These are phyloP conservation scores for Penicillium sp. DNA, from an alignment of 2,329 filamentous ascomycete species.

Conservation along the genomic window DNA sequence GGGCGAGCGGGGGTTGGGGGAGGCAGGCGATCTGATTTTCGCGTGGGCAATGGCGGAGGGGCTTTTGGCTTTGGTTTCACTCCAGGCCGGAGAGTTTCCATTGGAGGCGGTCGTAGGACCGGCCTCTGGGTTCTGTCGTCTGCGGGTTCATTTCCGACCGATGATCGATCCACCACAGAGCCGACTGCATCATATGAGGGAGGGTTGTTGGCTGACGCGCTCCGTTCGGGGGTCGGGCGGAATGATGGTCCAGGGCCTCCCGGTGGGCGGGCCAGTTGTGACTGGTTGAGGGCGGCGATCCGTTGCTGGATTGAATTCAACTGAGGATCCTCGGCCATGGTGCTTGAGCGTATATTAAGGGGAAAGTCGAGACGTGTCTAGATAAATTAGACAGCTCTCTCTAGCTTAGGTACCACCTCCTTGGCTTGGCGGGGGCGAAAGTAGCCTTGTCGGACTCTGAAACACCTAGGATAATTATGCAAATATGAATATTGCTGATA, in stretches of 20 bases:
- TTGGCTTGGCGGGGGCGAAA: slow-evolving; percentile 21
- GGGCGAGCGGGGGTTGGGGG: slow-evolving; percentile 30
- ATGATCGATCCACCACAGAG: slow-evolving; percentile 24
- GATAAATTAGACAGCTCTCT: slow-evolving; percentile 13
- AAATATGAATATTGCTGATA: not conserved
- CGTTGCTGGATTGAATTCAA: slow-evolving; percentile 46
- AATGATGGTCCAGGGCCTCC: slow-evolving; percentile 26
- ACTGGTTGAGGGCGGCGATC: slow-evolving; percentile 46
- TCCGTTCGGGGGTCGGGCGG: slow-evolving; percentile 24
- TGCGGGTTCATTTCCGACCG: slow-evolving; percentile 32
- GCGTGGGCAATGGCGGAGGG: slow-evolving; percentile 48
- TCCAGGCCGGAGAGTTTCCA: slow-evolving; percentile 17
- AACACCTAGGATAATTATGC: not conserved
- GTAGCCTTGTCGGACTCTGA: slow-evolving; percentile 2
- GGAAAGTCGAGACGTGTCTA: not conserved
- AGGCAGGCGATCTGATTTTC: slow-evolving; percentile 30
- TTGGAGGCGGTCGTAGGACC: slow-evolving; percentile 25
- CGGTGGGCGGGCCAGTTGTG: slow-evolving; percentile 39
- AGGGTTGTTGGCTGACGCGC: slow-evolving; percentile 36
- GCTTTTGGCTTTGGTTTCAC: slow-evolving; percentile 30
- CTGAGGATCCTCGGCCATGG: slow-evolving; percentile 44
- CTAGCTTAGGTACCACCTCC: slow-evolving; percentile 16
- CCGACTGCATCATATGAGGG: slow-evolving; percentile 32
- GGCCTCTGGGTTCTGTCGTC: slow-evolving; percentile 22
- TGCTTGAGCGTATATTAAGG: not conserved